Conservation (phyloP, 2,329 filamentous ascomycete species). For the Oidium heveae region DNA sequence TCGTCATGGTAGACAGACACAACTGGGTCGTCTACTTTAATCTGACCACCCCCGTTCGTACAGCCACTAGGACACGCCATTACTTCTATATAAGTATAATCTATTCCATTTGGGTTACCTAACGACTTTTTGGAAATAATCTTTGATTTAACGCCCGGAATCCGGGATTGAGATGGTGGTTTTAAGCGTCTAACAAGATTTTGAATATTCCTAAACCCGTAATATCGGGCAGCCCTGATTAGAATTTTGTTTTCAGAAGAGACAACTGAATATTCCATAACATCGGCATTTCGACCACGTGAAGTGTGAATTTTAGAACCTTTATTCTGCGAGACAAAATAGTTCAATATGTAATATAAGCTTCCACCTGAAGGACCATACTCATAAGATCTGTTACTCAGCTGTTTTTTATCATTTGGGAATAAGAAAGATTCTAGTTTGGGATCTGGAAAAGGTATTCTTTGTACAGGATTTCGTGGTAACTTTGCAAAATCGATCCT, state of each 20-base stretch:
- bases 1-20: constrained; percentile 24
- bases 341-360: constrained; percentile 58
- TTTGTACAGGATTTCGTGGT: constrained; percentile 29
- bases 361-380: constrained; percentile 76
- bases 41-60: constrained; percentile 89
- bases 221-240: constrained; percentile 71
- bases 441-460: constrained; percentile 45
- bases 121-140: constrained; percentile 24
- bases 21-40: constrained; percentile 64
- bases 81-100: constrained; percentile 88
- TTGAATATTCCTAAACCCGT: constrained; percentile 95
- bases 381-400: constrained; percentile 21
- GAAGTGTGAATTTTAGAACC: constrained; percentile 45
- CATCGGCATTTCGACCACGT: constrained; percentile 71
- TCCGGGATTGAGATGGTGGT: constrained; percentile 49
- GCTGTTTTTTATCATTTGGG: constrained; percentile 19
- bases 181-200: constrained; percentile 86
- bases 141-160: constrained; percentile 48
- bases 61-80: constrained; percentile 99
- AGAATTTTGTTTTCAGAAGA: constrained; percentile 30
- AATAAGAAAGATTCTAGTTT: constrained; percentile 52
- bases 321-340: constrained; percentile 42
- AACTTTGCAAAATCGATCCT: constrained; percentile 52
- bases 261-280: constrained; percentile 57
- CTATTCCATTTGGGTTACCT: constrained; percentile 23